A percentile compares a stretch with the other conserved stretches of the same genome.
Conservation (phyloP, 768 basidiomycete genomes). For the Mycena alexandri region DNA sequence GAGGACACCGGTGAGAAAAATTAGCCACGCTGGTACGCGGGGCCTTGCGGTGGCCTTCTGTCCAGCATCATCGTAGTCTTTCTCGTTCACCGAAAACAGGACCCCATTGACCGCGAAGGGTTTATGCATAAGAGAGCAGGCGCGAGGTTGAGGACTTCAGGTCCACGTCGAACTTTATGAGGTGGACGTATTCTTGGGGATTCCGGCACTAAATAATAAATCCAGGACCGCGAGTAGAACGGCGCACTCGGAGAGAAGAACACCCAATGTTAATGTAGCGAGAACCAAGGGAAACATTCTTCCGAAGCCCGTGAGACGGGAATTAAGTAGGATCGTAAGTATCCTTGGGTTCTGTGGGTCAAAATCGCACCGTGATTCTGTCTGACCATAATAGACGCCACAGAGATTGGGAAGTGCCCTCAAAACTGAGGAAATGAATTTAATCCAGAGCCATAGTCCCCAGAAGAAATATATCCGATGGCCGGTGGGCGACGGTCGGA, state of each 20-base stretch:
- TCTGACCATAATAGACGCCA: background rate
- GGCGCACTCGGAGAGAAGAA: slow-evolving; percentile 8
- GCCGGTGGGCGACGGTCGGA: slow-evolving; percentile 7
- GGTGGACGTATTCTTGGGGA: too few species aligned
- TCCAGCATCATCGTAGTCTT: background rate
- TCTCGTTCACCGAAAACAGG: background rate
- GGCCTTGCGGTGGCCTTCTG: background rate
- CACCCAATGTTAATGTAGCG: background rate
- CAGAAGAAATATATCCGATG: slow-evolving; percentile 10
- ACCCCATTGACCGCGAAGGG: background rate
- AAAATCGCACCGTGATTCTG: background rate
- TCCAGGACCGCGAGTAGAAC: background rate
- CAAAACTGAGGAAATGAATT: background rate
- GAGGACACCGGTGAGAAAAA: slow-evolving; percentile 20
- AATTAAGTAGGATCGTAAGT: slow-evolving; percentile 3
- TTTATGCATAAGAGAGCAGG: background rate
- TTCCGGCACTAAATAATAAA: slow-evolving; percentile 16
- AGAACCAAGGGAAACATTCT: background rate
- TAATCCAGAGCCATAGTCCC: too few species aligned
- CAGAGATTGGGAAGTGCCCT: background rate
- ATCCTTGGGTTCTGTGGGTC: background rate
- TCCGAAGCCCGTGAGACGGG: background rate
- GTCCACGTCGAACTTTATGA: slow-evolving; percentile 9
- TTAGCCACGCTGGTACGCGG: slow-evolving; percentile 12
- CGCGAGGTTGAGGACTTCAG: background rate